Conservation (phyloP, 495 filamentous ascomycete genomes). For the Neurospora discreta region DNA sequence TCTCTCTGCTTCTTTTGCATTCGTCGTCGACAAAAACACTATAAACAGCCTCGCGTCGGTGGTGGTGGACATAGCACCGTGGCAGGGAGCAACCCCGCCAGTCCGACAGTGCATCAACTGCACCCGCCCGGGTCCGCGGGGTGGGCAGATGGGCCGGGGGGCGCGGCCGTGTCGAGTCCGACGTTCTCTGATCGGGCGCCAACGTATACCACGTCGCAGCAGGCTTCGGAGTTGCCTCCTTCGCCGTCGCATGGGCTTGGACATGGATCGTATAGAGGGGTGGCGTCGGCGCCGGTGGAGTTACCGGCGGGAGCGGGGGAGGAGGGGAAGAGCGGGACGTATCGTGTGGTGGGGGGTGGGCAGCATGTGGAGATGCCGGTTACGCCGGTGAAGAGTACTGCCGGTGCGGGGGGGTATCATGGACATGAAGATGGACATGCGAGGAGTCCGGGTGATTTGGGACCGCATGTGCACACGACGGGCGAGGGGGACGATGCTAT, state of each 20-base stretch:
- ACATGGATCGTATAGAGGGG: not conserved
- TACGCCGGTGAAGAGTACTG: not conserved
- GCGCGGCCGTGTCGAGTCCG: not conserved
- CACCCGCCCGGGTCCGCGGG: not conserved
- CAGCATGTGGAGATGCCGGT: not conserved
- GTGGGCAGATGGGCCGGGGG: not conserved
- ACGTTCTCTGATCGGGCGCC: not conserved
- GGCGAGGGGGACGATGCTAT: not conserved
- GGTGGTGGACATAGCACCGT: not conserved
- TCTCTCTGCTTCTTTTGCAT: constrained; percentile 6
- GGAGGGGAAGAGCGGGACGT: not conserved
- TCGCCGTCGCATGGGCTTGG: not conserved
- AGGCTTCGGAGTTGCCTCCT: not conserved
- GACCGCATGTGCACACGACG: not conserved
- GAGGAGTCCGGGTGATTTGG: not conserved
- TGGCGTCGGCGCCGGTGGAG: constrained; percentile 2
- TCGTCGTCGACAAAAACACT: constrained; percentile 6
- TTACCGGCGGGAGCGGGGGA: not conserved
- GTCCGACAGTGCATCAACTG: not conserved
- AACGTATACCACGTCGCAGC: not conserved
- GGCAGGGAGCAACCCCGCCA: not conserved
- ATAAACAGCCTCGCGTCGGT: constrained; percentile 1
- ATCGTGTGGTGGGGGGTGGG: no score
- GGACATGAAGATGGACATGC: not conserved
- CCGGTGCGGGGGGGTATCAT: not conserved